A percentile compares a stretch with the other conserved stretches of the same genome.
Conservation (phyloP, 75 land plant genomes). For the Chamaecyparis obtusa region DNA sequence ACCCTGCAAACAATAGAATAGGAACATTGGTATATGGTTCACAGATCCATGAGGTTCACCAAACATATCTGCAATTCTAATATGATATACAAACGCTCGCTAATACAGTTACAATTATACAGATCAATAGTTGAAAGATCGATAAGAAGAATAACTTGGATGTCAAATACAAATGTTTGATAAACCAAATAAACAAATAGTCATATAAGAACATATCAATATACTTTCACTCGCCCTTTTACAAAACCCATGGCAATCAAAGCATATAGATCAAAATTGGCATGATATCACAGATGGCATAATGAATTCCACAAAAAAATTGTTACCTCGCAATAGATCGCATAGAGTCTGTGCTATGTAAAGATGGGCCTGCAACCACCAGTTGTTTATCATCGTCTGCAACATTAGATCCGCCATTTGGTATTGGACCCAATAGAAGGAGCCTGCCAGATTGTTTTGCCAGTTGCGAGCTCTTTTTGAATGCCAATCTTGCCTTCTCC, state of each 20-base stretch:
- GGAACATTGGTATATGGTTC: not conserved
- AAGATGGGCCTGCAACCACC: not conserved
- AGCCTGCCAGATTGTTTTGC: not conserved
- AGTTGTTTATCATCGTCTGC: conserved; percentile 7
- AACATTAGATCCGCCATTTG: not conserved
- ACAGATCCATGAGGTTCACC: not conserved
- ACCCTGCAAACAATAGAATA: conserved; percentile 9
- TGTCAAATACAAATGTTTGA: not conserved
- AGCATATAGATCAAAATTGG: not conserved
- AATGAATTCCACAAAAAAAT: not conserved
- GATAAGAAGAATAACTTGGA: not conserved
- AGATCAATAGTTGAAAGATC: not conserved
- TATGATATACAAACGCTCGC: not conserved
- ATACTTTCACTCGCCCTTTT: not conserved
- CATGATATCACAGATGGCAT: not conserved
- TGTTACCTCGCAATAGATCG: not conserved
- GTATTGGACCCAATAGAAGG: not conserved
- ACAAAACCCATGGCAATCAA: not conserved
- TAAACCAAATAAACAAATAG: not conserved
- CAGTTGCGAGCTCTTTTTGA: conserved; percentile 12
- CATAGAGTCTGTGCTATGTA: not conserved
- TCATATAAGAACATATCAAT: not conserved
- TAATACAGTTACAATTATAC: not conserved
- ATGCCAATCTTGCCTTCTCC: conserved; percentile 17
- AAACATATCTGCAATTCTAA: not conserved